Evolutionary conservation across 495 filamentous ascomycete species (phyloP).

Genomic region (Talaromyces thailandensis): DNA sequence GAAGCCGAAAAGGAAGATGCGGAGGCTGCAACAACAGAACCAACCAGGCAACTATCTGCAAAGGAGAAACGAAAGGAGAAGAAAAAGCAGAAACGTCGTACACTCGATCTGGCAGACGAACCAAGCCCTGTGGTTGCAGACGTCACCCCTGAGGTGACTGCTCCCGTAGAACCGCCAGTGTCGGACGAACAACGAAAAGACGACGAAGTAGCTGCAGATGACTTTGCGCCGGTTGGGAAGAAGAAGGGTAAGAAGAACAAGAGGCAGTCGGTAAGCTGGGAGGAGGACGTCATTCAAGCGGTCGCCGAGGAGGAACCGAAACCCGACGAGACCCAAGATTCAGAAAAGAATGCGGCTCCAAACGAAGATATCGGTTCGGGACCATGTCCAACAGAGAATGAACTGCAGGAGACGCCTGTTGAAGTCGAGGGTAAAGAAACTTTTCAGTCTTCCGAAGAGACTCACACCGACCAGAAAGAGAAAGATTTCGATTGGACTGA

Average conservation of each 20-base stretch:
- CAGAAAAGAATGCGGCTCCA: conserved; percentile 2
- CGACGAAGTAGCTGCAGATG: conserved; percentile 4
- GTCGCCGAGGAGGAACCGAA: not conserved
- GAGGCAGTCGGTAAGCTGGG: conserved; percentile 15
- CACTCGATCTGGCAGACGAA: conserved; percentile 7
- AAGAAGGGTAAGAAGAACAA: conserved; percentile 33
- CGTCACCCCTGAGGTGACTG: conserved; percentile 13
- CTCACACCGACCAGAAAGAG: conserved; percentile 23
- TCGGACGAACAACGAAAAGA: not conserved
- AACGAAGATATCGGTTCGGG: conserved; percentile 9
- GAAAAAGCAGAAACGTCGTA: conserved; percentile 34
- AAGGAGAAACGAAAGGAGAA: conserved; percentile 37
- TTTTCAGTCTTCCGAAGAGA: conserved; percentile 38
- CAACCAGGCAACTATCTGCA: conserved; percentile 23
- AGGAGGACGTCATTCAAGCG: conserved; percentile 1
- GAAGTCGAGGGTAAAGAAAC: conserved; percentile 41
- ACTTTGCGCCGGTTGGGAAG: conserved; percentile 37
- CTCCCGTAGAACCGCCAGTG: not conserved
- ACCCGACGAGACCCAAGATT: not conserved
- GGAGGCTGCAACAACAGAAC: conserved; percentile 9
- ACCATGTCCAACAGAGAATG: conserved; percentile 9
- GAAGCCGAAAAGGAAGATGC: conserved; percentile 13
- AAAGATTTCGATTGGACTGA: conserved; percentile 40
- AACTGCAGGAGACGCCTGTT: conserved; percentile 22
- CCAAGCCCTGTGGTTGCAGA: not conserved